Conservation (phyloP, 148 eudicot species). For the Cornus controversa region DNA sequence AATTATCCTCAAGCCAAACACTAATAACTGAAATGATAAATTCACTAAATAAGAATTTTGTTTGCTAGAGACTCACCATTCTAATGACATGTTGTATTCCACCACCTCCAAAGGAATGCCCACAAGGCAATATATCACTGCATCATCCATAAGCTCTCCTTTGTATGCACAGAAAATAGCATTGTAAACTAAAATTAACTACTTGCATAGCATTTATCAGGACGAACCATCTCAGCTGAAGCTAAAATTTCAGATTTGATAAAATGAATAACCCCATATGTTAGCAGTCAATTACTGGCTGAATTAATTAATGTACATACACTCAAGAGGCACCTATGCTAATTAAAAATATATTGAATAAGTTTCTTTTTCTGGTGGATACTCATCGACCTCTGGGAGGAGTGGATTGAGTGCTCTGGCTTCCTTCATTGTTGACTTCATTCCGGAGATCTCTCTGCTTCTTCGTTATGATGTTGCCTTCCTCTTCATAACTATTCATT, state of each 20-base stretch:
- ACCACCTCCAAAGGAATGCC: slow-evolving; percentile 80
- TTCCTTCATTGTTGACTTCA: too few species aligned
- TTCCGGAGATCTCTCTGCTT: too few species aligned
- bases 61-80: slow-evolving; percentile 48
- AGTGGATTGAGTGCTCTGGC: too few species aligned
- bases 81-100: slow-evolving; percentile 67
- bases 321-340: too few species aligned
- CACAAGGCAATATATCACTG: slow-evolving; percentile 89
- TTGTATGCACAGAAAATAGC: slow-evolving; percentile 33
- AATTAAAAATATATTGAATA: too few species aligned
- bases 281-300: not conserved
- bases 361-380: too few species aligned
- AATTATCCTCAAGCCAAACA: not conserved
- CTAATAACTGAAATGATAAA: slow-evolving; percentile 2
- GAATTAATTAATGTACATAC: too few species aligned
- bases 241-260: not conserved
- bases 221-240: not conserved
- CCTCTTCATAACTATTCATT: too few species aligned
- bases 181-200: not conserved
- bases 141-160: slow-evolving; percentile 89
- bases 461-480: too few species aligned
- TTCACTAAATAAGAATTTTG: not conserved
- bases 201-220: not conserved
- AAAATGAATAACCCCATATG: too few species aligned
- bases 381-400: too few species aligned